These are phyloP conservation scores for Talaromyces sp. DNA, from an alignment of 2,329 filamentous ascomycete species.

Conservation along the genomic window DNA sequence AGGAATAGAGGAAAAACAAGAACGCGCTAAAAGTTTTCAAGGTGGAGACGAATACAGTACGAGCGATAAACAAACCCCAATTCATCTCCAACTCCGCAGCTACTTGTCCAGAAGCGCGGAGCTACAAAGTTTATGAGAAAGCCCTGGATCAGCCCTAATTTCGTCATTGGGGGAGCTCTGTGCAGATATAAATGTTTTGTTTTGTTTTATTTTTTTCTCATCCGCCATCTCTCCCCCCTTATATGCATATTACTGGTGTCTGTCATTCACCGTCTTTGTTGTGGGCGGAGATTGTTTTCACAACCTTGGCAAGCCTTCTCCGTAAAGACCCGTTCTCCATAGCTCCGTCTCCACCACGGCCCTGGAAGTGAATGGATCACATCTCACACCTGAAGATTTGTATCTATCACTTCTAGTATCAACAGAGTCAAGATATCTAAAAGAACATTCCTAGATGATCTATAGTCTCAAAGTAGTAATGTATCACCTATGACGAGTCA, in stretches of 20 bases:
- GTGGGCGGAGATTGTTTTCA: neutral
- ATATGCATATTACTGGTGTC: too few species aligned
- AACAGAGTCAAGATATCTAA: neutral
- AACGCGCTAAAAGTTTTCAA: constrained; percentile 20
- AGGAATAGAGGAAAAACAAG: neutral
- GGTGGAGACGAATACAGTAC: constrained; percentile 18
- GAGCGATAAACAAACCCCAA: constrained; percentile 9
- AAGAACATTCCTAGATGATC: neutral
- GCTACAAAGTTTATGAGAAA: neutral
- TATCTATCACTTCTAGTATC: neutral
- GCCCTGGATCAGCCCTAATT: too few species aligned
- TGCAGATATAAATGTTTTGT: too few species aligned
- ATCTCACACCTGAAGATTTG: constrained; percentile 11
- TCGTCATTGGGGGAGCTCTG: too few species aligned
- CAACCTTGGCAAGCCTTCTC: constrained; percentile 7
- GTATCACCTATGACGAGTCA: neutral
- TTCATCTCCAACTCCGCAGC: constrained; percentile 20
- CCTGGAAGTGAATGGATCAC: constrained; percentile 25
- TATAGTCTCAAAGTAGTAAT: neutral
- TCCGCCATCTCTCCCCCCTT: too few species aligned
- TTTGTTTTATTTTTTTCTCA: too few species aligned
- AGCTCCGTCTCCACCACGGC: constrained; percentile 22
- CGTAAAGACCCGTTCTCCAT: constrained; percentile 28
- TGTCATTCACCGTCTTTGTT: neutral
- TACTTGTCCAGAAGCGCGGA: neutral